Evolutionary conservation across 306 rosid species (phyloP), one percentile per base, ranked within the genome.

Genomic region (Aeschynomene evenia): DNA sequence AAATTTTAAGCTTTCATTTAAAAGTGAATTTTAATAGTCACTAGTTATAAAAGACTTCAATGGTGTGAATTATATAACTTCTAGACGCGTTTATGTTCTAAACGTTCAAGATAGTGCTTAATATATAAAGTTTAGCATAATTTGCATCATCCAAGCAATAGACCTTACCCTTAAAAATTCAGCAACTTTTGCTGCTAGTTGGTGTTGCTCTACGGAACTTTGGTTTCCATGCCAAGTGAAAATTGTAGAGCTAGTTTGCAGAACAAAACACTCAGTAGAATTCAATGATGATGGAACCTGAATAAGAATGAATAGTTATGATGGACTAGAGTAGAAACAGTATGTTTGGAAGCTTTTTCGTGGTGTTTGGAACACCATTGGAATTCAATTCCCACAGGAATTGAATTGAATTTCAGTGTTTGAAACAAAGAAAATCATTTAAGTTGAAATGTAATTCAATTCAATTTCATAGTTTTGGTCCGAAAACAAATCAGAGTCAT

Each of bases 191-290:
- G 95, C 85, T 45, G 92, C 96, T 62, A 83, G 72, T 77, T 87
- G 97, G 71, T 88, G 97, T 87, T 94, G 97, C 71, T 90, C 98
- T 68, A 80, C 43, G 19, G 92, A 77, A 78, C 89, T 68, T 71
- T 94, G 92, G 69, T 81, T 90, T 74, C 97, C 98, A 59, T 85
- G 95, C 98, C 98, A 94, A 58, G 68, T 39, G 81, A 87, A 90
- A 63, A 88, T 63, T 71, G 91, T 71, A 71, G 96, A 84, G 69
- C 97, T 87, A 63, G 97, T 84, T 87, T 94, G 98, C 76, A 90
- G 83, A 70, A 94, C 71, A 77, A 88, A 90, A 70, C 96, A 88
- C 82, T 90, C 95, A 0, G 77, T 53, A 43, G 98, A 85, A 86
- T 77, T 94, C 84, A 94, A 76, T 39, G 98, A 94, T n/a, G 88